phyloP scores from a whole-genome alignment of 345 rosid species.

The Acer negundo region DNA sequence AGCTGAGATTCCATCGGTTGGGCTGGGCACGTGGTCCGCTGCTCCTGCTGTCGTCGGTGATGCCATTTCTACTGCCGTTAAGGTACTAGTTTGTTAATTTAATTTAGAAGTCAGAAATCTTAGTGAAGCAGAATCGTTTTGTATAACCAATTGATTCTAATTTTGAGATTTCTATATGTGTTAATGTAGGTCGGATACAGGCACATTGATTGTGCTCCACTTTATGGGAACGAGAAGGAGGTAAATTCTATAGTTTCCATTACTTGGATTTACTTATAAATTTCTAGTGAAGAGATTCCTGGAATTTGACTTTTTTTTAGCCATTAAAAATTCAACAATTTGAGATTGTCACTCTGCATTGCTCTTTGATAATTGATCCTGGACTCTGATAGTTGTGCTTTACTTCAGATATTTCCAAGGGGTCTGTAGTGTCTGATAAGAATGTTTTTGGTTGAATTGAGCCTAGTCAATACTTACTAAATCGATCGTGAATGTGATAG shows the following conservation, averaged over 20 bases:
- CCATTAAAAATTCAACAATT: too few species aligned
- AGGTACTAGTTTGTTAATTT: constrained; percentile 16
- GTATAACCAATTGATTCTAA: not conserved
- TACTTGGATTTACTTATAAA: not conserved
- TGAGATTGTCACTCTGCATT: not conserved
- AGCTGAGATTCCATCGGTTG: constrained; percentile 50
- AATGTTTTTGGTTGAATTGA: not conserved
- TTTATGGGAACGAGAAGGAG: constrained; percentile 71
- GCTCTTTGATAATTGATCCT: too few species aligned
- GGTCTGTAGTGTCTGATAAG: not conserved
- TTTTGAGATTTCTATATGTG: not conserved
- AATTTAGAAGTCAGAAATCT: not conserved
- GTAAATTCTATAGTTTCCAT: constrained; percentile 24
- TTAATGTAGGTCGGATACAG: constrained; percentile 50
- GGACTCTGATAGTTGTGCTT: too few species aligned
- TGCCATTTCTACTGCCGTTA: constrained; percentile 36
- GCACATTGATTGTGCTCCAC: constrained; percentile 69
- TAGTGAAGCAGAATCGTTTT: not conserved
- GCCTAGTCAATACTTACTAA: too few species aligned
- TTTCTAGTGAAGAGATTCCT: too few species aligned
- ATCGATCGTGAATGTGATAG: too few species aligned
- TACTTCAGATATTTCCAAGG: too few species aligned
- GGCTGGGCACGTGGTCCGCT: constrained; percentile 45
- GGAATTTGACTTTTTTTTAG: not conserved
- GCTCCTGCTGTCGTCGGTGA: constrained; percentile 41